A percentile compares a stretch with the other conserved stretches of the same genome.
phyloP scores from a whole-genome alignment of 345 rosid species.

The Adansonia digitata region DNA sequence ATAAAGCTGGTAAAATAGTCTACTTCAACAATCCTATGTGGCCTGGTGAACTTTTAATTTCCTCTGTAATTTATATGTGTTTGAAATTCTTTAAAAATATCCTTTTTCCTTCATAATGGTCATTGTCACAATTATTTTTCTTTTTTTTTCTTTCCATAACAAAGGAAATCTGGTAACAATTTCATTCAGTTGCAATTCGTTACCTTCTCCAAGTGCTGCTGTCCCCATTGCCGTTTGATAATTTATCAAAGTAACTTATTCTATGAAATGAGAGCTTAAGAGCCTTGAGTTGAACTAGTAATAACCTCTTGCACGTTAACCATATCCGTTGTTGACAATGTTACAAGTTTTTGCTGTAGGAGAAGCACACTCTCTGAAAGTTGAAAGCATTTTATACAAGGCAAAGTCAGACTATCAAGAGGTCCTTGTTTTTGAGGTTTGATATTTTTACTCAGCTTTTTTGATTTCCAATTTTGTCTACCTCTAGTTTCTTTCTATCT shows the following conservation, averaged over 20 bases:
- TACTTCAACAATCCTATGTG: conserved; percentile 99
- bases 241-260: background rate
- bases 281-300: background rate
- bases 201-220: background rate
- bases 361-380: conserved; percentile 92
- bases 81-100: background rate
- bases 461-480: background rate
- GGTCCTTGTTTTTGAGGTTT: conserved; percentile 86
- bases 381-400: conserved; percentile 60
- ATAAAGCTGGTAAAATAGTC: conserved; percentile 43
- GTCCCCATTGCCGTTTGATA: background rate
- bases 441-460: conserved; percentile 3
- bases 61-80: background rate
- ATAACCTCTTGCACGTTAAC: background rate
- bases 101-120: background rate
- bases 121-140: background rate
- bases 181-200: background rate
- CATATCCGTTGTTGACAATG: background rate
- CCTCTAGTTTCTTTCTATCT: background rate
- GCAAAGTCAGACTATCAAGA: conserved; percentile 88
- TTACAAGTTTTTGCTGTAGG: conserved; percentile 37
- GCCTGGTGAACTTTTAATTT: conserved; percentile 56
- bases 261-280: background rate
- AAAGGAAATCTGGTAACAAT: background rate
- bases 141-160: background rate